These are phyloP conservation scores for Pseudonitzschia delicatissima DNA, from an alignment of 108 stramenopile species.

Conservation along the genomic window DNA sequence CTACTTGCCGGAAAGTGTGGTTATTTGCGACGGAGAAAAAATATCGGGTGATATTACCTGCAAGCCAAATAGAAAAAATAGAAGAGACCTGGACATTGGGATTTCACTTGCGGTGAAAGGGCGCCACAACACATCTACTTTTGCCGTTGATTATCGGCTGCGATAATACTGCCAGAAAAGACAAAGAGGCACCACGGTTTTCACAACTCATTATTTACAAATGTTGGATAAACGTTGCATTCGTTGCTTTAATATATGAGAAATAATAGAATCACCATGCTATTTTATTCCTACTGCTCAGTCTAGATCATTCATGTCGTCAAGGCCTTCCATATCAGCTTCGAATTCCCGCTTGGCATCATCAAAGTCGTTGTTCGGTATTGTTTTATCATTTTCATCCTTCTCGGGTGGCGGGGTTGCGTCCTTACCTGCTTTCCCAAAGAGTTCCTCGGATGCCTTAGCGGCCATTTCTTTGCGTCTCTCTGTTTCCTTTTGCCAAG, in stretches of 20 bases:
- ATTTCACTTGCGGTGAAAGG: constrained; percentile 58
- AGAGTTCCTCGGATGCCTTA: constrained; percentile 26
- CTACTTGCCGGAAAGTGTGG: constrained; percentile 59
- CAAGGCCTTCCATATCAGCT: constrained; percentile 15
- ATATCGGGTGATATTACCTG: constrained; percentile 60
- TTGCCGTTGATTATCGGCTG: constrained; percentile 58
- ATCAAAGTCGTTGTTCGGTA: background rate
- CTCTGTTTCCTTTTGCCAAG: constrained; percentile 17
- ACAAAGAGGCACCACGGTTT: no score
- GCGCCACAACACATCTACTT: constrained; percentile 42
- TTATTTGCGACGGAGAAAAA: constrained; percentile 64
- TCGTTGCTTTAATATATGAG: no score
- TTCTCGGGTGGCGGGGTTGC: background rate
- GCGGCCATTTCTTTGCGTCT: constrained; percentile 30
- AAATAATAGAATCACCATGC: no score
- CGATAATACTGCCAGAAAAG: no score
- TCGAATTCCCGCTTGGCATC: constrained; percentile 17
- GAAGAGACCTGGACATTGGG: constrained; percentile 74
- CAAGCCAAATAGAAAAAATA: constrained; percentile 65
- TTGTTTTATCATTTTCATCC: background rate
- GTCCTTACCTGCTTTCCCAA: background rate
- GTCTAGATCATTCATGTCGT: constrained; percentile 30
- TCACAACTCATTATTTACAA: no score
- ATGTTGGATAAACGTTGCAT: no score
- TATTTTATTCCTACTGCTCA: constrained; percentile 2